A percentile compares a stretch with the other conserved stretches of the same genome.
These are phyloP conservation scores for Camelina laxa DNA, from an alignment of 345 rosid genomes.

Conservation along the genomic window DNA sequence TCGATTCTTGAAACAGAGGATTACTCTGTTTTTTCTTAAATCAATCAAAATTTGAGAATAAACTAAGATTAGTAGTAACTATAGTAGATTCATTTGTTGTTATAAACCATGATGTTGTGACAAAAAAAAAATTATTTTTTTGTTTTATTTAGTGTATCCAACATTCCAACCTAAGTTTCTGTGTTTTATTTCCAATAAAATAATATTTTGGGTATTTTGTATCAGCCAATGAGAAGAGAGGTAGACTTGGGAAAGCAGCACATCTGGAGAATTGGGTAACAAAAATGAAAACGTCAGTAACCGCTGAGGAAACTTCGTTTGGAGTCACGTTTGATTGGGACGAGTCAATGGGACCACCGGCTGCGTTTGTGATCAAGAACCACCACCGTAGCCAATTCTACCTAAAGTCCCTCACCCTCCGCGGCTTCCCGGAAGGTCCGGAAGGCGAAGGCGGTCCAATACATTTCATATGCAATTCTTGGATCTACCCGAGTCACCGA, in stretches of 20 bases:
- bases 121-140: no score
- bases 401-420: constrained; percentile 62
- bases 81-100: background rate
- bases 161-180: background rate
- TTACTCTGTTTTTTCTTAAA: background rate
- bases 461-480: constrained; percentile 85
- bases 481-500: constrained; percentile 81
- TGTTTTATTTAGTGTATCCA: no score
- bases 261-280: constrained; percentile 70
- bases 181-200: background rate
- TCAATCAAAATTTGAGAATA: background rate
- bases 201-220: background rate
- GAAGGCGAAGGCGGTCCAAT: constrained; percentile 50
- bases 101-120: no score
- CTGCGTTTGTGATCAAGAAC: constrained; percentile 71
- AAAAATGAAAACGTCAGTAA: constrained; percentile 49
- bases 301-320: constrained; percentile 61
- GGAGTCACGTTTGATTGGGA: constrained; percentile 70
- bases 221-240: constrained; percentile 55
- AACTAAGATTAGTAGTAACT: background rate
- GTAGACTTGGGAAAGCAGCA: constrained; percentile 65
- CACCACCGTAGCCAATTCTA: constrained; percentile 72
- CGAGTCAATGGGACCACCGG: constrained; percentile 65
- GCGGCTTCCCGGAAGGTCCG: constrained; percentile 44
- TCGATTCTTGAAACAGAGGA: constrained; percentile 16